Conservation (phyloP, 108 stramenopile genomes). For the Cyclostephanos tholiformis region DNA sequence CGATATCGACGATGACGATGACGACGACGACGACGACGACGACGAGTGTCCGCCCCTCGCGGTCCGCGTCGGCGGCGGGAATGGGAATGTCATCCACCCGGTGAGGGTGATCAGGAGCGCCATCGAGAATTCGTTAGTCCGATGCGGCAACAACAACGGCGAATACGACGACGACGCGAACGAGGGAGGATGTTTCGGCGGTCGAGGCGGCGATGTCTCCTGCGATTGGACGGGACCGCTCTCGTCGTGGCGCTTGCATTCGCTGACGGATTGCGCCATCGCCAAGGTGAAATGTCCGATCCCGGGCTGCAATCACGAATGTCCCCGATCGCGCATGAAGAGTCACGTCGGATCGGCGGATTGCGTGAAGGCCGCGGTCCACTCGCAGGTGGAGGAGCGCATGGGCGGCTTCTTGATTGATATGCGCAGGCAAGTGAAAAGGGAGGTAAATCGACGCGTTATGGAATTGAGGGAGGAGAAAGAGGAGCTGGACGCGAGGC, state of each 20-base stretch:
- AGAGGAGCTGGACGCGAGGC: neutral
- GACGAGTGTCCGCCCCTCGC: neutral
- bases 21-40: too few species aligned
- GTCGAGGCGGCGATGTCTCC: too few species aligned
- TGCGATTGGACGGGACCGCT: conserved; percentile 22
- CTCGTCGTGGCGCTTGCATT: conserved; percentile 12
- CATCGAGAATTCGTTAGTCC: conserved; percentile 7
- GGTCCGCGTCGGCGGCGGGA: neutral
- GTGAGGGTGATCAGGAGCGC: conserved; percentile 24
- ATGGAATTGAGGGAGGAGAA: neutral
- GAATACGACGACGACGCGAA: neutral
- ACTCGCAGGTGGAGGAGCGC: conserved; percentile 4
- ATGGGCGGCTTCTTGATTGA: neutral
- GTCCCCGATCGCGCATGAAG: conserved; percentile 9
- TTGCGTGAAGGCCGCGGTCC: conserved; percentile 18
- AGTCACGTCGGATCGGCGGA: conserved; percentile 9
- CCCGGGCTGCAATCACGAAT: conserved; percentile 9
- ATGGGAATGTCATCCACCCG: neutral
- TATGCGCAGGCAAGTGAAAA: neutral
- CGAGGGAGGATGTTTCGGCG: conserved; percentile 7
- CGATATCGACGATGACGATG: neutral
- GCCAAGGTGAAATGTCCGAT: conserved; percentile 19
- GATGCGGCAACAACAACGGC: conserved; percentile 12
- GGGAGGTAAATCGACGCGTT: neutral
- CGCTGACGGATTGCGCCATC: conserved; percentile 7